A percentile compares a stretch with the other conserved stretches of the same genome.
Evolutionary conservation across 2,329 filamentous ascomycete species (phyloP).

Genomic region (Penicillium decumbens): DNA sequence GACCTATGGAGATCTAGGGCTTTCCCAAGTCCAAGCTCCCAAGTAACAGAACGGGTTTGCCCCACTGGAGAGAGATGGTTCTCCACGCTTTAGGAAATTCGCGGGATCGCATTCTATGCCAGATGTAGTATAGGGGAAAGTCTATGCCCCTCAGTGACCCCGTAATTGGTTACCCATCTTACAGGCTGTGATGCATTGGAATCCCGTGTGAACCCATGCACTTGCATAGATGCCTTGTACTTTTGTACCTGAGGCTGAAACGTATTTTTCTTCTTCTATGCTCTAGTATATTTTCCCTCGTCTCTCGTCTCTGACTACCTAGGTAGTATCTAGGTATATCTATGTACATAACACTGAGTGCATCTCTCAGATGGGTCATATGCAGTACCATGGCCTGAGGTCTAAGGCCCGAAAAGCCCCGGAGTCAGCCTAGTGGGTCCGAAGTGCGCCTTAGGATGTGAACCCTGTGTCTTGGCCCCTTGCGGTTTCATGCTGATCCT

Average conservation of each 20-base stretch:
- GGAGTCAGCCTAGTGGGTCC: conserved; percentile 19
- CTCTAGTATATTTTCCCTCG: neutral
- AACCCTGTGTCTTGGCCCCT: conserved; percentile 6
- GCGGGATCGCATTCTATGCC: conserved; percentile 13
- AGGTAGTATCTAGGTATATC: too few relatives aligned
- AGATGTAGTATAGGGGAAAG: neutral
- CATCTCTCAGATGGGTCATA: too few relatives aligned
- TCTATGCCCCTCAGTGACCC: neutral
- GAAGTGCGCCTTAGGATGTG: conserved; percentile 9
- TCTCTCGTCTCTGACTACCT: too few relatives aligned
- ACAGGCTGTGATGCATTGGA: neutral
- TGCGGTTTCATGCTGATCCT: conserved; percentile 20
- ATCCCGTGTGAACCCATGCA: neutral
- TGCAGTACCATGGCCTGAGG: neutral
- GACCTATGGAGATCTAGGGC: conserved; percentile 9
- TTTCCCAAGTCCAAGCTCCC: conserved; percentile 16
- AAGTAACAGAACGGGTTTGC: conserved; percentile 20
- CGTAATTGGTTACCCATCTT: conserved; percentile 10
- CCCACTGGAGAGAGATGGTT: conserved; percentile 11
- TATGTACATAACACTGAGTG: too few relatives aligned
- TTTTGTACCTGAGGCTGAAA: conserved; percentile 6
- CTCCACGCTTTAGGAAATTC: conserved; percentile 10
- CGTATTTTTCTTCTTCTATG: neutral
- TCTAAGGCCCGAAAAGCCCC: neutral
- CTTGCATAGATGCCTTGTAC: neutral